Evolutionary conservation across 768 basidiomycete genomes (phyloP), one percentile per base, ranked within the genome.

Genomic region (Amanita subjunquillea): DNA sequence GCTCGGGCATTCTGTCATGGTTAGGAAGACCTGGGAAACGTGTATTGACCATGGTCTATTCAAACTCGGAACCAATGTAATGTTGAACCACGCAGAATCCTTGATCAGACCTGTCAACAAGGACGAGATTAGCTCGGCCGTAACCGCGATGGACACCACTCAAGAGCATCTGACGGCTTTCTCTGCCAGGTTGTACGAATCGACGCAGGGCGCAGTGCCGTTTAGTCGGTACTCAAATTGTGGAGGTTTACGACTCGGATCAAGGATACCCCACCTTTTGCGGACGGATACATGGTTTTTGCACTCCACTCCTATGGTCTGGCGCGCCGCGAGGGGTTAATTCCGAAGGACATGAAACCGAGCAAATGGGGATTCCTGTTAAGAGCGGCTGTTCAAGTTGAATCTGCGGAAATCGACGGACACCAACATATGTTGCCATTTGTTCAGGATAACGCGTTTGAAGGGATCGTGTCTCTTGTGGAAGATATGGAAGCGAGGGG

Each of bases 341-440:
- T 69, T 45, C 57, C 62, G 0, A 39, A 51, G 2, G 63, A 67
- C 3, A 67, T 82, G 41, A 55, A 59, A 0, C 2, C 57, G 0
- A 56, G 63, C 6, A 79, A 82, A 37, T 77, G 79, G 69, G 73
- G 74, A 39, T 60, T 72, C 6, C 57, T 85, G 15, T 57, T 75
- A 1, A 70, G 69, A 27, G 72, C 74, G 6, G 69, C 75, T 3
- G 59, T 67, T 6, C 62, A 71, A 25, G 61, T 69, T 27, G 70
- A 72, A 49, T 58, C 63, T 10, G 66, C 67, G 4, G 53, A 58
- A n/a, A 53, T 63, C 6, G 62, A 59, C 7, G 64, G 60, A 36
- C 63, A 62, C 4, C 53, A 53, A 20, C 23, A 40, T 3, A 38
- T 56, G 7, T 54, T 61, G 17, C 54, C 53, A 9, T 9, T 54